These are phyloP conservation scores for Ampelocalamus luodianensis DNA, from an alignment of 176 grass and related monocot species.

Conservation along the genomic window DNA sequence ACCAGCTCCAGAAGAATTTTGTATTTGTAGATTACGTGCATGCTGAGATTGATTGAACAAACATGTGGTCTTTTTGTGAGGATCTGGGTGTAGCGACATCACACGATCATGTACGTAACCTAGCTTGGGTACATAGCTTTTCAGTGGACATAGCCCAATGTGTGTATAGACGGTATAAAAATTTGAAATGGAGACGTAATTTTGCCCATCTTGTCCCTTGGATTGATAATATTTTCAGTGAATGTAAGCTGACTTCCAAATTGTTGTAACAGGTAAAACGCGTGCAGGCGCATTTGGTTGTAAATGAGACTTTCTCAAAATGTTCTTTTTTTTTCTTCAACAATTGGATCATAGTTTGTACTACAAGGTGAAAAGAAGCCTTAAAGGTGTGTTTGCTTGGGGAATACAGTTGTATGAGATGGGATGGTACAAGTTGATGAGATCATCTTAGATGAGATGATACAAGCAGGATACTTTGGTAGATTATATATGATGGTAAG, in stretches of 20 bases:
- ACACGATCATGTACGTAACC: not conserved
- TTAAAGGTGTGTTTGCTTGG: no score
- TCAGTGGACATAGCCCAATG: not conserved
- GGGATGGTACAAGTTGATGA: no score
- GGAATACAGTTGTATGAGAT: no score
- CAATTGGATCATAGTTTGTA: no score
- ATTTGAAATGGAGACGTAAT: not conserved
- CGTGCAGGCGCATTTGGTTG: not conserved
- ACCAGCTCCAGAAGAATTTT: constrained; percentile 86
- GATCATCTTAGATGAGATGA: no score
- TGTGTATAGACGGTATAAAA: constrained; percentile 19
- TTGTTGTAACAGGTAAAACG: not conserved
- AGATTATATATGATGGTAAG: no score
- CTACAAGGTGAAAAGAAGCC: no score
- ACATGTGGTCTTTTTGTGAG: not conserved
- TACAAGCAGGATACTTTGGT: no score
- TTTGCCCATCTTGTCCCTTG: not conserved
- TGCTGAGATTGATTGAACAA: constrained; percentile 79
- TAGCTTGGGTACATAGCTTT: constrained; percentile 27
- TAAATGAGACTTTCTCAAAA: not conserved
- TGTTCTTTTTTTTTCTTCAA: not conserved
- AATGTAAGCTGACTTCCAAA: not conserved
- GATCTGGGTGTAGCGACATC: not conserved
- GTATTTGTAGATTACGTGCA: constrained; percentile 92
- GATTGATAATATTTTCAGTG: not conserved